A percentile compares a stretch with the other conserved stretches of the same genome.
Evolutionary conservation across 192 early-diverging fungal genomes (phyloP).

Genomic region (Chytriomyces sp.): DNA sequence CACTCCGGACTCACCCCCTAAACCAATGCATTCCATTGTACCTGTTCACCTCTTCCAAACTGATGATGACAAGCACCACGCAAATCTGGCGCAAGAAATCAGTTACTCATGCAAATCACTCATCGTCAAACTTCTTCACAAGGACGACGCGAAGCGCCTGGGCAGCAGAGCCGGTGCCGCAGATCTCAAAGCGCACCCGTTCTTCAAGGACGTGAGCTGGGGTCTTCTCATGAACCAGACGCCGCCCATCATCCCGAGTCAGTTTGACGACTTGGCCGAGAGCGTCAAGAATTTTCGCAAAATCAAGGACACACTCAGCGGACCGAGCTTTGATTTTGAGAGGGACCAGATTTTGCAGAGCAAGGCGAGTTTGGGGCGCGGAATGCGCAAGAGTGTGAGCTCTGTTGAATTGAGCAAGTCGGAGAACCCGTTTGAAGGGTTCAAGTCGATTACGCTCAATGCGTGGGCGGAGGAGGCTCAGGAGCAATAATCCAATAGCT

Average conservation of each 20-base stretch:
- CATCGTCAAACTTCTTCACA: conserved; percentile 81
- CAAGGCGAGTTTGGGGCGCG: conserved; percentile 4
- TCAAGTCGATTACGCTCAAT: conserved; percentile 18
- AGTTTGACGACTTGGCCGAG: conserved; percentile 3
- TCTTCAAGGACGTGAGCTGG: conserved; percentile 92
- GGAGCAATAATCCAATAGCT: no score
- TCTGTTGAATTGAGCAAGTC: not conserved
- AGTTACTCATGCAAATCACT: conserved; percentile 67
- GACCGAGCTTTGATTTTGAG: conserved; percentile 27
- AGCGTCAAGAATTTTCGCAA: conserved; percentile 23
- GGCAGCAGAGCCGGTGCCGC: conserved; percentile 87
- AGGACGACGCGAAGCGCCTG: conserved; percentile 86
- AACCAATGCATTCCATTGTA: not conserved
- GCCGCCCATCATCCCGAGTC: conserved; percentile 61
- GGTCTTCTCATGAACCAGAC: conserved; percentile 81
- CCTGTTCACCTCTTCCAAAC: not conserved
- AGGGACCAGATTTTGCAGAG: conserved; percentile 4
- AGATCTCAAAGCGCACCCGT: conserved; percentile 90
- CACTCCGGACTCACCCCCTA: conserved; percentile 1
- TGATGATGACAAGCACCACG: not conserved
- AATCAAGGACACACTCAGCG: not conserved
- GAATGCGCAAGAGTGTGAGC: not conserved
- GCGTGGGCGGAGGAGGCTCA: conserved; percentile 16
- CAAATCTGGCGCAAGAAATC: conserved; percentile 36
- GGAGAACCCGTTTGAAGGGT: conserved; percentile 28